These are phyloP conservation scores for Cyberlindnera nakhonratchasimensis DNA, from an alignment of 805 yeast species.

Conservation along the genomic window DNA sequence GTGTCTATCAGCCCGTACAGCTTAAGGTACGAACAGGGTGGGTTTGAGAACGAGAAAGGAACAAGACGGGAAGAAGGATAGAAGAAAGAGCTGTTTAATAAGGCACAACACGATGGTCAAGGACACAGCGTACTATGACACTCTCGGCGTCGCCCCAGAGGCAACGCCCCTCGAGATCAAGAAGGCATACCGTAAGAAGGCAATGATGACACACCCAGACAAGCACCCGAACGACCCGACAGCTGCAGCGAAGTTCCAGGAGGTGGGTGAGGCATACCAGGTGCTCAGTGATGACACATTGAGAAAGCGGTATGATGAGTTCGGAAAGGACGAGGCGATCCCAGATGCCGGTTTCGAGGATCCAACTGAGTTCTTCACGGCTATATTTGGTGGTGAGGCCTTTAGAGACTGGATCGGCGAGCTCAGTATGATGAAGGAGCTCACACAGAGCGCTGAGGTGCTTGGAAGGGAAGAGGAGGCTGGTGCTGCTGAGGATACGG, in stretches of 20 bases:
- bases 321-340: conserved; percentile 73
- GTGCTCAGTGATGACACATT: conserved; percentile 71
- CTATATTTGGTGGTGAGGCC: conserved; percentile 81
- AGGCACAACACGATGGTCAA: conserved; percentile 27
- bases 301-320: conserved; percentile 73
- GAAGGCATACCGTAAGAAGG: conserved; percentile 88
- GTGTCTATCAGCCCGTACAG: too few species aligned
- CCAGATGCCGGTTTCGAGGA: conserved; percentile 78
- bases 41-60: too few species aligned
- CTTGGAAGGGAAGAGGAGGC: conserved; percentile 28
- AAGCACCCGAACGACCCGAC: conserved; percentile 92
- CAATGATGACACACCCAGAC: conserved; percentile 90
- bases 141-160: conserved; percentile 59
- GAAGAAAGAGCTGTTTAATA: neutral
- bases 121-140: conserved; percentile 85
- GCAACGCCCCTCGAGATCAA: conserved; percentile 84
- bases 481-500: conserved; percentile 15
- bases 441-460: conserved; percentile 54
- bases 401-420: conserved; percentile 81
- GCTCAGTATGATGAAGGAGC: conserved; percentile 60
- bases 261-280: conserved; percentile 64
- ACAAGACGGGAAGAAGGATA: neutral
- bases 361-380: conserved; percentile 78
- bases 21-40: too few species aligned
- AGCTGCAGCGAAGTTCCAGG: conserved; percentile 87